These are phyloP conservation scores for Ampelomyces quisqualis DNA, from an alignment of 2,329 filamentous ascomycete genomes.

Conservation along the genomic window DNA sequence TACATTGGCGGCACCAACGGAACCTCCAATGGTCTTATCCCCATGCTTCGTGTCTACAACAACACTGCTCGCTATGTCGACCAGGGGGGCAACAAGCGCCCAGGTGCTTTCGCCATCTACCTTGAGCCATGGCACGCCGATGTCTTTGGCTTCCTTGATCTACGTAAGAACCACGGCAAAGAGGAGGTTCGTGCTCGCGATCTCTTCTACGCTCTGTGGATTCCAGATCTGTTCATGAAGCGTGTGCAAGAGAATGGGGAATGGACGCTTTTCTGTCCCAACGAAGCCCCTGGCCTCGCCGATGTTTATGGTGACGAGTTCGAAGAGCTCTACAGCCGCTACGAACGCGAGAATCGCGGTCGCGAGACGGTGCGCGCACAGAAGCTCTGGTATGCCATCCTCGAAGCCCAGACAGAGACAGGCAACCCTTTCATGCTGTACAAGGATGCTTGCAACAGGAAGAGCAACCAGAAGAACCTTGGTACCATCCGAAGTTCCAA, in stretches of 20 bases:
- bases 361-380: constrained; percentile 93
- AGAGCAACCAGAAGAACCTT: constrained; percentile 99
- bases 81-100: constrained; percentile 98
- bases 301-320: constrained; percentile 98
- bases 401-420: constrained; percentile 98
- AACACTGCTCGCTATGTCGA: constrained; percentile 99
- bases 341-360: constrained; percentile 84
- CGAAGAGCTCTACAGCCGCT: constrained; percentile 85
- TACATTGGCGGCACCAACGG: constrained; percentile 99
- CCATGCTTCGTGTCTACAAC: constrained; percentile 99
- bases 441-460: constrained; percentile 97
- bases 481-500: constrained; percentile 98
- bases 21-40: constrained; percentile 94
- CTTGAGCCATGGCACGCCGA: constrained; percentile 98
- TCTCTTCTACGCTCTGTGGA: constrained; percentile 97
- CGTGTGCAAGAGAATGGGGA: constrained; percentile 94
- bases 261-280: constrained; percentile 98
- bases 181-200: constrained; percentile 96
- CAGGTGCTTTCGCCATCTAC: constrained; percentile 97
- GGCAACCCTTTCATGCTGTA: constrained; percentile 99
- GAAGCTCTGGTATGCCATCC: constrained; percentile 98
- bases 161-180: constrained; percentile 99
- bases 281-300: constrained; percentile 90
- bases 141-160: constrained; percentile 94
- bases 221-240: constrained; percentile 99